Evolutionary conservation across 2,329 filamentous ascomycete genomes (phyloP), one percentile per base, ranked within the genome.

Genomic region (Pezicula radicicola): DNA sequence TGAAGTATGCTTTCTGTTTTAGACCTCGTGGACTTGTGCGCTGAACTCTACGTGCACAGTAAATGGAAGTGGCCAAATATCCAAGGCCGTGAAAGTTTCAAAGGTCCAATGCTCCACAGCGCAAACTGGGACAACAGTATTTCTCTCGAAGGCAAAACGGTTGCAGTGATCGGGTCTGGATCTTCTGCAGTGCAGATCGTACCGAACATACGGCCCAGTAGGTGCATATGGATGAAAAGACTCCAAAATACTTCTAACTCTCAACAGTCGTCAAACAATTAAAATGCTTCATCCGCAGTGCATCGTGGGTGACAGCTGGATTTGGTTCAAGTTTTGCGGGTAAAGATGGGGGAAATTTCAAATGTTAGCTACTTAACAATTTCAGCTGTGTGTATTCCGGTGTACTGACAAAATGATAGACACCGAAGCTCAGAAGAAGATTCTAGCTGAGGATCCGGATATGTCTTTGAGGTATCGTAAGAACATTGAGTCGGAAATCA

Each of bases 281-380:
- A 7, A 76, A 71, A 2, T 76, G 72, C 19, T 78, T 78, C 55
- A 76, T 79, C 46, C 71, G 76, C 12, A 70, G 73, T 25, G 71
- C 74, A 2, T 76, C 74, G 0, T 79, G 75, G 75, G 68, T 79
- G 1, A 54, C 51, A 13, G 51, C 51, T 53, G 60, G 46, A 55
- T 62, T 40, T 49, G 57, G 41, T 57, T 60, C 59, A 51, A 59
- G 48, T 10, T 53, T 52, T 46, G 54, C 53, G 33, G 53, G 48
- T 16, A 51, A 52, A 30, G 39, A 54, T 37, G 56, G 55, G 6
- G 49, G 44, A 12, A 55, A 57, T 27, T 56, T 50, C 21, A 50
- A 59, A n/a, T 59, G 72, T 73, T 41, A 52, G 33, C 7, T 73
- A 33, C 71, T 76, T 72, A 0, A 70, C 70, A 6, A 56, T 72